Base-by-base conservation (phyloP, 2,329 filamentous ascomycete genomes). In the Phialophora chinensis region DNA sequence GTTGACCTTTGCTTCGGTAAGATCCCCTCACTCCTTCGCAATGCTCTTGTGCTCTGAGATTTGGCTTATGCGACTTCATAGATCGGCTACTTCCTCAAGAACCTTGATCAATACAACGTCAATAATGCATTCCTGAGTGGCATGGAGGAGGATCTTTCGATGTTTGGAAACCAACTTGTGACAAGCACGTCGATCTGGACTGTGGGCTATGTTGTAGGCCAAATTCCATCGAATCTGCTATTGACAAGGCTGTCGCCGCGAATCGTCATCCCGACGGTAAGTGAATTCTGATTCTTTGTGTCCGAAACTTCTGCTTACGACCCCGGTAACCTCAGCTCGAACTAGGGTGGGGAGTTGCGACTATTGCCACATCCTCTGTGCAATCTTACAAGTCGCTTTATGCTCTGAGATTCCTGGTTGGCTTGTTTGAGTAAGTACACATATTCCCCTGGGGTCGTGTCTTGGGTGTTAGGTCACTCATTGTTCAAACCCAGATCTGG, bases 271-370 rank as follows among this genome's bases (percentile, higher is more conserved):
- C 65, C 65, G 27, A 49, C 65, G n/a, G 62, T 64, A 64, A 20
- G 56, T 29, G 35, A 33, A 35, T 33, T 12, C 47, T 60, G 17
- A 17, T n/a, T 33, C 20, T 38, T 50, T 8, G 20, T 61, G 35
- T 42, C 17, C 27, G 5, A 63, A 81, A 80, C 11, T 72, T 68
- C 38, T 74, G 7, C 76, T 83, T 0, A 82, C 86, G 74, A 79
- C 81, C 63, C 85, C 79, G 74, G 70, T 83, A 0, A 79, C 86
- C 5, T 84, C 85, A 0, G 77, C 79, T 86, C 69, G 84, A 87
- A 65, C 67, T 87, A 1, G 73, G 77, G 0, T 87, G 85, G 85
- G 85, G 84, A 0, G 73, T 86, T 31, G 85, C 87, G 66, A 87
- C 85, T 0, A 77, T 88, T 3, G 74, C 86, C 2, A 84, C 86